Base-by-base conservation (phyloP, 306 rosid species). In the Cajanus cajan region DNA sequence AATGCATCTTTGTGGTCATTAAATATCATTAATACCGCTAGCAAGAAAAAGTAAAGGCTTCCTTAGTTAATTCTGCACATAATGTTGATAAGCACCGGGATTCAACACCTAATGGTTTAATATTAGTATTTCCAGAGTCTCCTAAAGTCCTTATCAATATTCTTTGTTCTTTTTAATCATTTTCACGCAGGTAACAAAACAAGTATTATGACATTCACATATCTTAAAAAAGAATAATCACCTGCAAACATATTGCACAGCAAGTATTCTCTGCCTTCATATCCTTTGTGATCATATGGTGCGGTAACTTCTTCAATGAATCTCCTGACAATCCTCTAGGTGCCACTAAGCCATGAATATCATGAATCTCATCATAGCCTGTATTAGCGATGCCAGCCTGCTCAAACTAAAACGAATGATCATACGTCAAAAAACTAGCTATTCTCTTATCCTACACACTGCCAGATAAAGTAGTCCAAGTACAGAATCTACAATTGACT, bases 171-270 rank as follows among this genome's bases (percentile, higher is more conserved):
- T 36, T 40, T 18, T 14, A 73, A 28, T 61, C 22, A 47, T 79
- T 6, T 65, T 28, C 58, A 16, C 39, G 48, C 14, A 13, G 9
- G 4, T 1, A 11, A 52, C 4, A 57, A 31, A 44, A 41, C 28
- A 39, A 25, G 10, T 40, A 59, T 21, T 12, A 15, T 31, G 25
- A 24, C 54, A 78, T 77, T 43, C 31, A 34, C 36, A 68, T 57
- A 67, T 77, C 40, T 69, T 65, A 21, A 39, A 68, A 59, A 74
- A 65, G 55, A 66, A 75, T 54, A 55, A 71, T 57, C 52, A 92
- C 97, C 96, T 92, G 97, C 85, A 92, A 82, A 81, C 96, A 92
- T 87, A 90, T 89, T 10, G 91, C 48, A 75, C 97, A 92, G 55
- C 84, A 82, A 80, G 84, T 62, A 76, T 73, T 71, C 39, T 85